Evolutionary conservation across 2,329 filamentous ascomycete species (phyloP).

Genomic region (Colletotrichum liaoningense): DNA sequence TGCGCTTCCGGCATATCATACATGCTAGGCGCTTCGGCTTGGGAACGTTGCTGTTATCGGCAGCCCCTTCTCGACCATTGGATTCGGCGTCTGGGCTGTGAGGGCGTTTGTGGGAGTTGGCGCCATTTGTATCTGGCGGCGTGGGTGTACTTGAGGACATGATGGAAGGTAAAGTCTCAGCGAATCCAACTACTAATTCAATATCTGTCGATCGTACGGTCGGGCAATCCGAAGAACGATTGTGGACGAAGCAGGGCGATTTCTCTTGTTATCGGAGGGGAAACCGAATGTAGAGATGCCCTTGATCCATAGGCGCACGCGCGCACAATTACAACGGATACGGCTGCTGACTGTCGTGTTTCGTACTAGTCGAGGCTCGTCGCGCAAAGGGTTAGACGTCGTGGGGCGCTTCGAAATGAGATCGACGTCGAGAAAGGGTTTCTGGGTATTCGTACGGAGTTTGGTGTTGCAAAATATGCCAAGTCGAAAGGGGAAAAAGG

Average conservation of each 20-base stretch:
- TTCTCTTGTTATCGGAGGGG: neutral
- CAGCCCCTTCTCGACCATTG: slow-evolving; percentile 53
- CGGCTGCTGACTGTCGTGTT: slow-evolving; percentile 2
- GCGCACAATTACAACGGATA: neutral
- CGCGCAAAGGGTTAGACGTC: neutral
- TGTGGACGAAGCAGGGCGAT: neutral
- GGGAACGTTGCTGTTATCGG: slow-evolving; percentile 70
- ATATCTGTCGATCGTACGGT: neutral
- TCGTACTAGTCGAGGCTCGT: slow-evolving; percentile 2
- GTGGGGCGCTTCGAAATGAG: neutral
- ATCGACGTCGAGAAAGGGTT: neutral
- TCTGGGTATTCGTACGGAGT: neutral
- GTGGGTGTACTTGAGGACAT: slow-evolving; percentile 38
- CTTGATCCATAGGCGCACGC: neutral
- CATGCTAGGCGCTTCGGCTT: slow-evolving; percentile 95
- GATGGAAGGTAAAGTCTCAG: neutral
- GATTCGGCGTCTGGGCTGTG: slow-evolving; percentile 46
- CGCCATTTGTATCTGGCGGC: slow-evolving; percentile 35
- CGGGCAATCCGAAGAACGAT: neutral
- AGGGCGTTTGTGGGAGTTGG: slow-evolving; percentile 32
- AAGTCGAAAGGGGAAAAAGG: neutral
- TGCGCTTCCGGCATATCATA: slow-evolving; percentile 91
- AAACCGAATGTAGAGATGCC: neutral
- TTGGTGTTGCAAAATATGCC: neutral
- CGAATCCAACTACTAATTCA: neutral